Evolutionary conservation across 371 early-diverging fungal genomes (phyloP), one percentile per base, ranked within the genome.

Genomic region (Lichtheimia hyalospora): DNA sequence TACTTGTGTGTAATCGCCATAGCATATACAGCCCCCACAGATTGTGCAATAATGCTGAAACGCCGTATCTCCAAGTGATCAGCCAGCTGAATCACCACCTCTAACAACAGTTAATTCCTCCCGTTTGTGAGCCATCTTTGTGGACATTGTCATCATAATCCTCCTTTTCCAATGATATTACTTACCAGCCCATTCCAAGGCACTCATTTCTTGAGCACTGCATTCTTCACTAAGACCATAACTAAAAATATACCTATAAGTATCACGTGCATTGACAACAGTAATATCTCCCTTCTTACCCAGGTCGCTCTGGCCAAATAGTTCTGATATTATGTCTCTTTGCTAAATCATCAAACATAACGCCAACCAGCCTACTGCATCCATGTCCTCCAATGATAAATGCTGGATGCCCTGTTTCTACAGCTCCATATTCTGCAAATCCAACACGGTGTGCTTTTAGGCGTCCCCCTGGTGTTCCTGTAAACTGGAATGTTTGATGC

Each of bases 251-350:
- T 6, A 12, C 3, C n/a, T 41, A 1, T 8, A 6, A 34, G 10
- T 34, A 34, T 34, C 34, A 34, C 34, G 34, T 34, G 34, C 34
- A 34, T 53, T 52, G 7, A 39, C 44, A 43, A 20, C 10, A n/a
- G 23, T 54, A 8, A 44, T 14, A 18, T 13, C 5, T 13, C 16
- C 12, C 44, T 14, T 5, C 12, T 51, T 73, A 77, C 76, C 81
- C 81, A 41, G 78, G 76, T 48, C 81, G 74, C 61, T 81, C 81
- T 20, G 81, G 81, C 78, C 78, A 77, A 28, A 81, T 74, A 70
- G 73, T 70, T 2, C 70, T 61, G 14, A 77, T 49, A 10, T 60
- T 53, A 53, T 77, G 65, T 27, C 73, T 48, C 55, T 54, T 61
- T 13, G 76, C 74, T 3, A 77, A 16, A 16, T 75, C 81, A 63